phyloP scores from a whole-genome alignment of 805 yeast species.

The Yamadazyma tumulicola region DNA sequence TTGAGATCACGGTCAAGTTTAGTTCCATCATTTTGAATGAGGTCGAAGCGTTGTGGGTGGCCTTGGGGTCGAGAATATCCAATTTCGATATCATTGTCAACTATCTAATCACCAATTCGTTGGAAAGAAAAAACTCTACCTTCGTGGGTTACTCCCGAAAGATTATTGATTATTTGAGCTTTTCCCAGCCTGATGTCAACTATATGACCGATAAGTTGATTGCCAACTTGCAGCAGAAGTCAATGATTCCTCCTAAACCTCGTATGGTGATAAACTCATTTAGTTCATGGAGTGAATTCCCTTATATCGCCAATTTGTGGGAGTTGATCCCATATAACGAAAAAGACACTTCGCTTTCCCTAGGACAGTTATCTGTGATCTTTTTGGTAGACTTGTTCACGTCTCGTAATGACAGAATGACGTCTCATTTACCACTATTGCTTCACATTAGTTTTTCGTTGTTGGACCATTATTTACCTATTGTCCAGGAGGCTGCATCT shows the following conservation, averaged over 20 bases:
- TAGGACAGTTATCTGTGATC: conserved; percentile 82
- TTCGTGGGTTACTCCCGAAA: conserved; percentile 81
- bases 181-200: conserved; percentile 44
- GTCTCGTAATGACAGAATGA: conserved; percentile 59
- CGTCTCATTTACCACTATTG: conserved; percentile 61
- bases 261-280: conserved; percentile 7
- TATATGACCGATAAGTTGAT: conserved; percentile 59
- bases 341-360: conserved; percentile 75
- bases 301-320: conserved; percentile 75
- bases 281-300: conserved; percentile 33
- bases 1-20: conserved; percentile 80
- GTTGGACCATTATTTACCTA: conserved; percentile 79
- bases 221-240: conserved; percentile 71
- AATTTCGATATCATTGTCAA: conserved; percentile 72
- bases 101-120: conserved; percentile 63
- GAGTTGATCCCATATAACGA: conserved; percentile 49
- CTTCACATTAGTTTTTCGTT: conserved; percentile 78
- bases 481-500: conserved; percentile 83
- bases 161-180: conserved; percentile 72
- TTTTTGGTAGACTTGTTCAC: conserved; percentile 79
- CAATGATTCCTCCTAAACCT: conserved; percentile 76
- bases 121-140: conserved; percentile 64
- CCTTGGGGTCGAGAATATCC: conserved; percentile 71
- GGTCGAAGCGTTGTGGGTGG: conserved; percentile 93
- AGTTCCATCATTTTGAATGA: conserved; percentile 76